A percentile compares a stretch with the other conserved stretches of the same genome.
Evolutionary conservation across 352 stramenopile species (phyloP).

Genomic region (Phytophthora megakarya): DNA sequence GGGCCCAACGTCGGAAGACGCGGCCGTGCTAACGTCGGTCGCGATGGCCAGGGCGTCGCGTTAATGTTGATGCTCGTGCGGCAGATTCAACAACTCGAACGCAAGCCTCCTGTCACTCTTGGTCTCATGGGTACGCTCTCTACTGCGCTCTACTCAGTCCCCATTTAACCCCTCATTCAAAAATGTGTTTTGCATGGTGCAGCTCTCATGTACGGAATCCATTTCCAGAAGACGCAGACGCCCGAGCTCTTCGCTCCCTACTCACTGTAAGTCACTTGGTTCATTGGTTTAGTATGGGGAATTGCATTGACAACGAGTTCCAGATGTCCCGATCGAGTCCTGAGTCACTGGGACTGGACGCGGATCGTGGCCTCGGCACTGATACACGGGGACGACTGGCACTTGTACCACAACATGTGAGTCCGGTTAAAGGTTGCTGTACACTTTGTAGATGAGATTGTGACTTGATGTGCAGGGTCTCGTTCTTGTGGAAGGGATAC

Average conservation of each 20-base stretch:
- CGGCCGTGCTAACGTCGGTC: conserved; percentile 39
- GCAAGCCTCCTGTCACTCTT: conserved; percentile 60
- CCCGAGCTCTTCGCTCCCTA: conserved; percentile 47
- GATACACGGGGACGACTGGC: conserved; percentile 86
- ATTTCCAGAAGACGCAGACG: conserved; percentile 52
- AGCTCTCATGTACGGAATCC: conserved; percentile 59
- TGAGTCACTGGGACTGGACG: conserved; percentile 45
- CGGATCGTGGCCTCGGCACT: conserved; percentile 78
- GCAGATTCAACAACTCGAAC: conserved; percentile 52
- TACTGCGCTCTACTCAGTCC: not conserved
- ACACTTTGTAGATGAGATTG: not conserved
- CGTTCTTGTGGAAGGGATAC: conserved; percentile 89
- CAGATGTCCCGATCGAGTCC: conserved; percentile 74
- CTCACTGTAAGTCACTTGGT: conserved; percentile 43
- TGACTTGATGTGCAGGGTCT: conserved; percentile 51
- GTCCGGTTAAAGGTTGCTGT: not conserved
- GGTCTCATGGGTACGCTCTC: conserved; percentile 47
- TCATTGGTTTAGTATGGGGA: not conserved
- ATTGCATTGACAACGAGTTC: not conserved
- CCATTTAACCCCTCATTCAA: no score
- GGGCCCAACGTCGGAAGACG: conserved; percentile 41
- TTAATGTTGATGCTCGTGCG: conserved; percentile 57
- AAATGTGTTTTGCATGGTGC: no score
- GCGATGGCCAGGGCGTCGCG: conserved; percentile 32
- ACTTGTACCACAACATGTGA: conserved; percentile 93